These are phyloP conservation scores for Botrytis medusae DNA, from an alignment of 2,329 filamentous ascomycete species.

Conservation along the genomic window DNA sequence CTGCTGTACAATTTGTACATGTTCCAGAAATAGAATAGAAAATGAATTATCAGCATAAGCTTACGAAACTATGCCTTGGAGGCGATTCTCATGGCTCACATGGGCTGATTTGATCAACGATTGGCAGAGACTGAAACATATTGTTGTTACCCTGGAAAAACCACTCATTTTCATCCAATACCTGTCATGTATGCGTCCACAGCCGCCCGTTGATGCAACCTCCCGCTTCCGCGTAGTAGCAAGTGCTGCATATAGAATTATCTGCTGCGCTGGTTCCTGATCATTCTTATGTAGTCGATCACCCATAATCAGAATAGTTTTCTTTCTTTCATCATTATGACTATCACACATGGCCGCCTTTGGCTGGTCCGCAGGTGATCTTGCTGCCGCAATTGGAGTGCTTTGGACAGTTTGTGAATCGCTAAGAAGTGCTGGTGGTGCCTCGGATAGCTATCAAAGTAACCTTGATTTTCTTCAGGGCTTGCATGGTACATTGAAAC, in stretches of 20 bases:
- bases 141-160: background rate
- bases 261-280: background rate
- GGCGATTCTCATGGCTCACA: background rate
- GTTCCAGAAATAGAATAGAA: background rate
- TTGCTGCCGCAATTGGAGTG: background rate
- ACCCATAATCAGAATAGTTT: background rate
- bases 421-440: background rate
- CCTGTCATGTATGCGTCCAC: background rate
- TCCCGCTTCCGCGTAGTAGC: background rate
- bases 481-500: background rate
- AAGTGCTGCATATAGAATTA: background rate
- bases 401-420: background rate
- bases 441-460: background rate
- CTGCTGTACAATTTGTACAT: background rate
- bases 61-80: background rate
- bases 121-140: background rate
- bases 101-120: background rate
- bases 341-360: slow-evolving; percentile 4
- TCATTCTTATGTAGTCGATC: background rate
- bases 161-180: background rate
- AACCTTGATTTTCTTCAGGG: background rate
- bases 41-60: background rate
- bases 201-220: background rate
- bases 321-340: background rate
- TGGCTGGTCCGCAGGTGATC: slow-evolving; percentile 12